Conservation (phyloP, 352 stramenopile genomes). For the Phytophthora cryptogea region DNA sequence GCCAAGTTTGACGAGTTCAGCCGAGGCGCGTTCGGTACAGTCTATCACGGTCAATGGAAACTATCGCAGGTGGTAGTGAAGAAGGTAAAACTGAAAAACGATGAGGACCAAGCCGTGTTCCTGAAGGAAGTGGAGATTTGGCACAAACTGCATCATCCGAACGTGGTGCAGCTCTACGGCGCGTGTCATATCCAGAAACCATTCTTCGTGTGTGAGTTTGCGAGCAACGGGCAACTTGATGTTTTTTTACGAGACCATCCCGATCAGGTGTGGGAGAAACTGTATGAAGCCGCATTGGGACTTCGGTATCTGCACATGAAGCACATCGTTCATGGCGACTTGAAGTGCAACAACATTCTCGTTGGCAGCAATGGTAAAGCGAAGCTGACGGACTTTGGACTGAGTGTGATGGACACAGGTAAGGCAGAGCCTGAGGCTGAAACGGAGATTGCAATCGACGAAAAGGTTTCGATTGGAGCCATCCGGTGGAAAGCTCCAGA, state of each 20-base stretch:
- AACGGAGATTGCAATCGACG: neutral
- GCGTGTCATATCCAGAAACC: conserved; percentile 2
- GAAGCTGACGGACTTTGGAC: conserved; percentile 22
- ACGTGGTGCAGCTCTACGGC: conserved; percentile 15
- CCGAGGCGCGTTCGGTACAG: conserved; percentile 9
- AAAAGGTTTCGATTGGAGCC: neutral
- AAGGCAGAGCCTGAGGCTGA: conserved; percentile 2
- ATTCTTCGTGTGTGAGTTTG: conserved; percentile 1
- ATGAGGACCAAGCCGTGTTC: conserved; percentile 6
- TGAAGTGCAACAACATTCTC: conserved; percentile 44
- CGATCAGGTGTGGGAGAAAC: conserved; percentile 9
- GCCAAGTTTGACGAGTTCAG: conserved; percentile 20
- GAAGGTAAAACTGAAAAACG: conserved; percentile 14
- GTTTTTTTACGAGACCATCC: conserved; percentile 5
- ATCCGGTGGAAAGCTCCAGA: neutral
- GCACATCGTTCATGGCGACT: conserved; percentile 66
- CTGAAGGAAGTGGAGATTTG: conserved; percentile 2
- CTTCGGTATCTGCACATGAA: conserved; percentile 53
- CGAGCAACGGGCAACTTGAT: conserved; percentile 5
- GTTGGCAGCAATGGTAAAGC: conserved; percentile 17
- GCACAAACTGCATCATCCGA: conserved; percentile 8
- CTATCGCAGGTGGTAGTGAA: conserved; percentile 27
- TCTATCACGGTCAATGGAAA: conserved; percentile 22
- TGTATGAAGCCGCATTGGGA: conserved; percentile 40
- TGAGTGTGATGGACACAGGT: conserved; percentile 3